Evolutionary conservation across 2,329 filamentous ascomycete genomes (phyloP), one percentile per base, ranked within the genome.

Genomic region (Ceratocystis harringtonii): DNA sequence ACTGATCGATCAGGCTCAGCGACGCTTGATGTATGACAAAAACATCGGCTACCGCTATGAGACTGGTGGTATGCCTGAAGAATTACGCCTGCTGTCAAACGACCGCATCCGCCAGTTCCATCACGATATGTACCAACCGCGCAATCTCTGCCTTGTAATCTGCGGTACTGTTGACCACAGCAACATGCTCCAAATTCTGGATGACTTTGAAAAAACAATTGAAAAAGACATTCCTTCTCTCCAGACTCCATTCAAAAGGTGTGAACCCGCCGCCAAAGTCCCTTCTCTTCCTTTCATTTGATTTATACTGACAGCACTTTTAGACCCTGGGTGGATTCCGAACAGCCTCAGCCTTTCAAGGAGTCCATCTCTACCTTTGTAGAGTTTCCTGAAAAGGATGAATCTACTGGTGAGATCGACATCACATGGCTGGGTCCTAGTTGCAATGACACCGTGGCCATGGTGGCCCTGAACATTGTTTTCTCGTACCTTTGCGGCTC

Each of bases 1-100:
- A 73, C 83, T 97, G 67, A 96, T 97, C 83, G 90, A 96, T 69
- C 79, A 96, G 66, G 83, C 84, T 69, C 87, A 90, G 63, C 86
- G 89, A 50, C 84, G 89, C 1, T 78, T 94, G 57, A 78, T 96
- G 44, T 99, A 97, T 71, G 92, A 92, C 0, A 85, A 94, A 73
- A 88, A 89, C 60, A 85, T 95, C 65, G 94, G 94, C 2, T 99
- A 96, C 73, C 86, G 92, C 67, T 97, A 96, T 70, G 94, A 99
- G 76, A 99, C 94, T n/a, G 94, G 94, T 12, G 94, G 94, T 15
- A 90, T 96, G 87, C 95, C 95, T 78, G 90, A 96, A 71, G 88
- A 91, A 43, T 80, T 99, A 62, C 86, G 94, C 52, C 85, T 91
- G 2, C 78, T 99, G 60, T 94, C 90, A 0, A 85, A 91, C 1